phyloP scores from a whole-genome alignment of 2,329 filamentous ascomycete species.

The Cytospora piceicola region DNA sequence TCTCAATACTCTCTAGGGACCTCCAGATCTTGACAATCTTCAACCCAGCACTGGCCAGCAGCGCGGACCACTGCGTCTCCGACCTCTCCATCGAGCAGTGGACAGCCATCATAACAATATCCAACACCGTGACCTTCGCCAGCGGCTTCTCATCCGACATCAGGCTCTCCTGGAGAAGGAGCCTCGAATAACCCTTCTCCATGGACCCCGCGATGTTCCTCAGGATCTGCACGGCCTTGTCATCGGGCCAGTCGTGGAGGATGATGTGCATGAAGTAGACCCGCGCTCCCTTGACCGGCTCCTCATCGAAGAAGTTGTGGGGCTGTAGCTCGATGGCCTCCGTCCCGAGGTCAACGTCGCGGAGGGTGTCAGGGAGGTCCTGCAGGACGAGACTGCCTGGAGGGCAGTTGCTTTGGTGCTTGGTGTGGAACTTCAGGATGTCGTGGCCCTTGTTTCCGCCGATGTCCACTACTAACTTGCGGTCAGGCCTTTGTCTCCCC shows the following conservation, averaged over 20 bases:
- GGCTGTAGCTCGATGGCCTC: constrained; percentile 37
- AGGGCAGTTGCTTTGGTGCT: constrained; percentile 34
- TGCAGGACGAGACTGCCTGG: constrained; percentile 40
- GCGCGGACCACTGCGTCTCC: background rate
- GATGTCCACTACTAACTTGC: constrained; percentile 41
- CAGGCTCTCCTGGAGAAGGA: constrained; percentile 44
- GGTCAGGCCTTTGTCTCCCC: constrained; percentile 34
- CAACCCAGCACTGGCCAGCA: constrained; percentile 7
- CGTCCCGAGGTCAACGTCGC: constrained; percentile 30
- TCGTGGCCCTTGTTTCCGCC: constrained; percentile 45
- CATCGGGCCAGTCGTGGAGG: constrained; percentile 40
- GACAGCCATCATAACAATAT: constrained; percentile 42
- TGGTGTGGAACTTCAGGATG: constrained; percentile 39
- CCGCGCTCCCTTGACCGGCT: constrained; percentile 46
- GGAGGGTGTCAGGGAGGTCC: constrained; percentile 41
- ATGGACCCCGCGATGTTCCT: constrained; percentile 34
- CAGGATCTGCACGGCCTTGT: constrained; percentile 2
- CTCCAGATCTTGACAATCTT: background rate
- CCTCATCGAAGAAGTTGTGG: constrained; percentile 45
- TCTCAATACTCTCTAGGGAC: background rate
- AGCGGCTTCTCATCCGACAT: constrained; percentile 38
- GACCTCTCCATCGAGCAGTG: constrained; percentile 24
- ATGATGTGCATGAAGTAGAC: constrained; percentile 35
- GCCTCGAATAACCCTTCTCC: constrained; percentile 42
- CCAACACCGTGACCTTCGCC: constrained; percentile 39